Evolutionary conservation across 2,329 filamentous ascomycete genomes (phyloP), one percentile per base, ranked within the genome.

Genomic region (Aureobasidium sp.): DNA sequence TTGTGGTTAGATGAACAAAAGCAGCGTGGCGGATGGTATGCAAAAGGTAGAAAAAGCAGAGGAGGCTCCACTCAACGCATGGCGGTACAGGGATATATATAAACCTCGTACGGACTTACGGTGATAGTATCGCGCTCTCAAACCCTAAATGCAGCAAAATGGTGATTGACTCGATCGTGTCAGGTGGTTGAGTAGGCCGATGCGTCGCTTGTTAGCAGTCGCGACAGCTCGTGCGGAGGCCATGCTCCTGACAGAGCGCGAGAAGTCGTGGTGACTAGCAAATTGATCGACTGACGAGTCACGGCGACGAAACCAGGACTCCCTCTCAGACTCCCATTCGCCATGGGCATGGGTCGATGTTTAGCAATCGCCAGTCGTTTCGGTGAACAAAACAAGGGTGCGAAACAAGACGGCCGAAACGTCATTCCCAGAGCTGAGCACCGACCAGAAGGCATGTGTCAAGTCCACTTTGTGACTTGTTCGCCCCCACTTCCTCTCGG

Each of bases 121-220:
- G 54, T 39, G 57, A 32, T 49, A 41, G 30, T 4, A 45, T 57
- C n/a, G 32, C 47, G 2, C n/a, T 50, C 27, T 16, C 25, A 59
- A 59, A 34, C 57, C 25, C 36, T 39, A 50, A 59, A 27, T 13
- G 45, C 29, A 13, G 13, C 5, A 14, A 29, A 48, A 59, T 47
- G 42, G 54, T 59, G 54, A 59, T 59, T 59, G 54, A 59, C 42
- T 59, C 54, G 42, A 37, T 59, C 36, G 45, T 37, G 45, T 59
- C 57, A 59, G 57, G 57, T 59, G 57, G 57, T 59, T 27, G 34
- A 48, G 54, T 13, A 48, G 32, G 42, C 29, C 45, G 27, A 27
- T 59, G 57, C 57, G 34, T 50, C 45, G 49, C 42, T 36, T 55
- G 49, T n/a, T 21, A 27, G 27, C 45, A 48, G 13, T 30, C 27